These are phyloP conservation scores for Coriaria nepalensis DNA, from an alignment of 306 rosid species.

Conservation along the genomic window DNA sequence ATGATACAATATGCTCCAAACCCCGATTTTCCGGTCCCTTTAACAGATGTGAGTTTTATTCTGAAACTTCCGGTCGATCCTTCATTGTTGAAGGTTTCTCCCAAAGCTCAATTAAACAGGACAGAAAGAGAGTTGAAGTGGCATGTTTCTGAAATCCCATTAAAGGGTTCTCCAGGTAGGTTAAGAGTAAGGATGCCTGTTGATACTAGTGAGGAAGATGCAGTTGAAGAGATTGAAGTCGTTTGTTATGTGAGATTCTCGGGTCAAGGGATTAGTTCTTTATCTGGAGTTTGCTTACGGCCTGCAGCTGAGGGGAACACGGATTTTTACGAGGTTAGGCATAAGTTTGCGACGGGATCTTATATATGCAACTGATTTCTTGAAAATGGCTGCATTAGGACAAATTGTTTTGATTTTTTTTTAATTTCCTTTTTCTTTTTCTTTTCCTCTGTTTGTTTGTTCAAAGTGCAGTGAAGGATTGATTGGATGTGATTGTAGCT, in stretches of 20 bases:
- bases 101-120: slow-evolving; percentile 84
- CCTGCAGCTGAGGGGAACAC: slow-evolving; percentile 76
- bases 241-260: slow-evolving; percentile 69
- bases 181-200: slow-evolving; percentile 83
- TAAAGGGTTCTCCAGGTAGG: slow-evolving; percentile 63
- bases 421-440: slow-evolving; percentile 13
- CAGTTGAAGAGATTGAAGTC: slow-evolving; percentile 54
- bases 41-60: slow-evolving; percentile 63
- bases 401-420: background rate
- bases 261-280: slow-evolving; percentile 39
- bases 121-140: slow-evolving; percentile 72
- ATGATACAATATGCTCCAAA: slow-evolving; percentile 79
- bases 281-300: slow-evolving; percentile 64
- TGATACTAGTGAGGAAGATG: slow-evolving; percentile 52
- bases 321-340: slow-evolving; percentile 80
- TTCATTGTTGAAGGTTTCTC: slow-evolving; percentile 73
- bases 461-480: slow-evolving; percentile 26
- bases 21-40: slow-evolving; percentile 64
- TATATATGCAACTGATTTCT: slow-evolving; percentile 65
- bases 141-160: slow-evolving; percentile 66
- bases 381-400: slow-evolving; percentile 4
- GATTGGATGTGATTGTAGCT: slow-evolving; percentile 42
- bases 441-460: slow-evolving; percentile 15
- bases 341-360: slow-evolving; percentile 65
- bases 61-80: slow-evolving; percentile 80